A percentile compares a stretch with the other conserved stretches of the same genome.
Evolutionary conservation across 1,284 basidiomycete species (phyloP).

Genomic region (Ustilago curta): DNA sequence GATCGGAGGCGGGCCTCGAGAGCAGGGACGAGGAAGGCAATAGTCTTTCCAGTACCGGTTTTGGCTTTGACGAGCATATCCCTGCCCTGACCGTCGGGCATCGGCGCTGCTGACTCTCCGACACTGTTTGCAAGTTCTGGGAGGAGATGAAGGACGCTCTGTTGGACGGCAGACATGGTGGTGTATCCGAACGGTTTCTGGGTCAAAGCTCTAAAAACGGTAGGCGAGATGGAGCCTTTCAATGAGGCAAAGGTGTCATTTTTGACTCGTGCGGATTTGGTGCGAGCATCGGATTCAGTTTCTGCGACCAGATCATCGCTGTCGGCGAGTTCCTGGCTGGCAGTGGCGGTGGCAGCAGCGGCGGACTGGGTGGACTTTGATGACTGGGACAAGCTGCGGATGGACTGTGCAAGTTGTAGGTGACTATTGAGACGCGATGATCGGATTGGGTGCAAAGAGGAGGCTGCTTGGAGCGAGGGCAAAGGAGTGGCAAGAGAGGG

Average conservation of each 20-base stretch:
- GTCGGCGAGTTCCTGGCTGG: background rate
- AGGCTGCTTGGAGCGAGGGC: constrained; percentile 3
- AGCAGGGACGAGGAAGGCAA: constrained; percentile 69
- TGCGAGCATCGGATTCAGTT: background rate
- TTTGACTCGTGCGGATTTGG: constrained; percentile 23
- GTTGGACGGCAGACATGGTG: constrained; percentile 87
- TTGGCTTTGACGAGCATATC: constrained; percentile 69
- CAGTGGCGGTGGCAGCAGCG: constrained; percentile 16
- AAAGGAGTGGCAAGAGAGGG: constrained; percentile 3
- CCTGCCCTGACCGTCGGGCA: constrained; percentile 63
- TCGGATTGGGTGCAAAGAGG: constrained; percentile 3
- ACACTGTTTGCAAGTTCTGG: constrained; percentile 70
- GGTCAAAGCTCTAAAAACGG: constrained; percentile 65
- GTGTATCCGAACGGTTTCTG: constrained; percentile 78
- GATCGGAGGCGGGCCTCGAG: constrained; percentile 66
- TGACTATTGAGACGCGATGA: constrained; percentile 4
- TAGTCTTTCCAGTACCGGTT: constrained; percentile 69
- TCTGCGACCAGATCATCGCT: background rate
- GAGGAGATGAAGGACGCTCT: constrained; percentile 77
- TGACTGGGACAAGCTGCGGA: constrained; percentile 28
- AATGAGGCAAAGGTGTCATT: constrained; percentile 56
- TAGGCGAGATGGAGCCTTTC: constrained; percentile 41
- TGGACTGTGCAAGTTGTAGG: constrained; percentile 15
- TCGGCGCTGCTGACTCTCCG: constrained; percentile 22
- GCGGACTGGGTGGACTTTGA: constrained; percentile 20